phyloP scores from a whole-genome alignment of 2,329 filamentous ascomycete species.

The Microdochium nivale region DNA sequence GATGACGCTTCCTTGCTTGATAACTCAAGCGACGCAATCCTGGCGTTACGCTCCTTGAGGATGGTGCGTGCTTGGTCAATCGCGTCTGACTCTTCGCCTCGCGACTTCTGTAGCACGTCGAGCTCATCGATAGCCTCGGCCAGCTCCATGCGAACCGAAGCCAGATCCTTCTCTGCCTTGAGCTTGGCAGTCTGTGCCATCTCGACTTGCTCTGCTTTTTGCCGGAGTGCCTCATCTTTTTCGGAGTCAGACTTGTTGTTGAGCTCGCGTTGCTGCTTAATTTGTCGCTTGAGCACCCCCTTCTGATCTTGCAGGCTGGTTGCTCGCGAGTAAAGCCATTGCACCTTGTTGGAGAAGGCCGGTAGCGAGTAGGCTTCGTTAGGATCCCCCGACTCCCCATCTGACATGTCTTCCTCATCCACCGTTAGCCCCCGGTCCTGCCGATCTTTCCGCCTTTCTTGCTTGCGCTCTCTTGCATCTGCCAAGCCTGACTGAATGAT shows the following conservation, averaged over 20 bases:
- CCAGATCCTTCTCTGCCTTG: conserved; percentile 23
- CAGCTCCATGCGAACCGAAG: conserved; percentile 38
- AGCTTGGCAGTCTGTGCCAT: conserved; percentile 20
- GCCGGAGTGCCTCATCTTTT: conserved; percentile 55
- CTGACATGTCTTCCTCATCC: conserved; percentile 54
- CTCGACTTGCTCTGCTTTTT: conserved; percentile 49
- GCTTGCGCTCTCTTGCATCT: conserved; percentile 44
- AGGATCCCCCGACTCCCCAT: conserved; percentile 49
- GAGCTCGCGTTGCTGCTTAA: conserved; percentile 89
- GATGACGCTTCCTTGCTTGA: conserved; percentile 27
- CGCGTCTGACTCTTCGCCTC: conserved; percentile 22
- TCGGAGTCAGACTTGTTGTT: conserved; percentile 78
- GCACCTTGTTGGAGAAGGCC: conserved; percentile 71
- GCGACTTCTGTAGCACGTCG: conserved; percentile 25
- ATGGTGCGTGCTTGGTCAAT: conserved; percentile 27
- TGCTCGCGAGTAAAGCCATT: conserved; percentile 70
- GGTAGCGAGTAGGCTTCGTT: conserved; percentile 61
- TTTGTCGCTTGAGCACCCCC: conserved; percentile 78
- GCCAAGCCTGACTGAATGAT: conserved; percentile 47
- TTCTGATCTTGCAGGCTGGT: conserved; percentile 79
- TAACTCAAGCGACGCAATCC: conserved; percentile 33
- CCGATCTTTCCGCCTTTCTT: conserved; percentile 42
- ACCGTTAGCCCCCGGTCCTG: conserved; percentile 48
- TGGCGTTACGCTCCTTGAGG: conserved; percentile 33
- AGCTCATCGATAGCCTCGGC: conserved; percentile 38